Base-by-base conservation (phyloP, 768 basidiomycete species). In the Suillus occidentalis region DNA sequence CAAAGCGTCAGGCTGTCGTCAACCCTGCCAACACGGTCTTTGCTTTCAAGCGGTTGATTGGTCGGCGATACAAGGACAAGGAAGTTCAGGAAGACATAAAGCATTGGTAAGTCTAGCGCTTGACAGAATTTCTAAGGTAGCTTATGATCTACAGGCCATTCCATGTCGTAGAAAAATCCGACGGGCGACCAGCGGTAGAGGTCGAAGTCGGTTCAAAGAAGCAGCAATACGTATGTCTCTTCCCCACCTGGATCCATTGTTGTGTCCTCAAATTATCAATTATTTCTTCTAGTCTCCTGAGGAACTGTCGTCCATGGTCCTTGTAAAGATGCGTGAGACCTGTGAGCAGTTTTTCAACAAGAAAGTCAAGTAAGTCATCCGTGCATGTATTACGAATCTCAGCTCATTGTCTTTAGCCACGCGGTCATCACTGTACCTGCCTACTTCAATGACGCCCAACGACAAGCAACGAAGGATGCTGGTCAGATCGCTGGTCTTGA, bases 361-460 rank as follows among this genome's bases (percentile, higher is more conserved):
- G 81, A 89, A 88, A 70, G 87, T 98, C 81, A 96, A 91, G 91
- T 96, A 83, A 82, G 95, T 70, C 14, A 25, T 47, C 36, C n/a
- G 5, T 49, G 49, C 22, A 25, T 9, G 37, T 37, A 34, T 4
- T 47, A 4, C 40, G 9, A 18, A 42, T 20, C 3, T 25, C 9
- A 3, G 18, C 40, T 63, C 18, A 22, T 59, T 66, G 3, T 12
- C 2, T 60, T 47, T 63, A 92, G 90, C 71, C 88, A 93, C 62
- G 91, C 91, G 34, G 96, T 99, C 71, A 83, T 99, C 72, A 98
- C 96, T 16, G 97, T 98, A 37, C 97, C 97, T 1, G 96, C 97
- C 0, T 98, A 98, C 82, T 99, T 99, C 87, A 99, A 99, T 77
- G 97, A 99, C 75, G 96, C 97, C 22, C 97, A 99, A 79, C 90